Evolutionary conservation across 192 early-diverging fungal genomes (phyloP), one percentile per base, ranked within the genome.

Genomic region (Coemansia sp.): DNA sequence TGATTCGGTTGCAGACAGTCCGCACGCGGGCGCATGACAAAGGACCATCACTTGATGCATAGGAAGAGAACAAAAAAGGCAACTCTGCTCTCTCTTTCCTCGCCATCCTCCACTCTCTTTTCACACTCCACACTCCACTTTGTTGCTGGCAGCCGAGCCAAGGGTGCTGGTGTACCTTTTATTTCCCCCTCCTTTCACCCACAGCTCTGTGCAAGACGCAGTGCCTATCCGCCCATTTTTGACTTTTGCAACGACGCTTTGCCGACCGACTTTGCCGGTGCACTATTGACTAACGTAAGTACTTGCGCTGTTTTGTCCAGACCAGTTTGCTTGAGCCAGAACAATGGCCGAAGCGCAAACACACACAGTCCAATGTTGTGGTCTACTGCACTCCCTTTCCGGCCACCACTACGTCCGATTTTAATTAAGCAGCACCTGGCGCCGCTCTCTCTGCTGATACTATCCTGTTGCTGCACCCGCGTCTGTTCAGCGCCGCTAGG

Each of bases 271-370:
- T 32, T 7, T 7, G 29, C 29, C 32, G 52, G 32, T 24, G 17
- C 52, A 53, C 32, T 53, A 53, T 53, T 53, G 52, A 53, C 52
- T 53, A 53, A 53, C 29, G 52, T 53, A 53, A 35, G 52, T 35
- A 34, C 32, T 19, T 19, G 27, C 29, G n/a, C 19, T 53, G 52
- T 35, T 12, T 1, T 17, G n/a, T n/a, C n/a, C n/a, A n/a, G n/a
- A n/a, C 50, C 14, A 19, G 15, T 17, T n/a, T 18, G 32, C 32
- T 7, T 18, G 26, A 11, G 44, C 44, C 14, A 27, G 7, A 27
- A 48, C 44, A 48, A 48, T 48, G 27, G 44, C n/a, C n/a, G n/a
- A n/a, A n/a, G n/a, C n/a, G n/a, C n/a, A n/a, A n/a, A n/a, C n/a
- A n/a, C n/a, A n/a, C n/a, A n/a, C 22, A 26, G 19, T 8, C 4